Conservation (phyloP, 2,329 filamentous ascomycete genomes). For the Pezizomycotina sp. region DNA sequence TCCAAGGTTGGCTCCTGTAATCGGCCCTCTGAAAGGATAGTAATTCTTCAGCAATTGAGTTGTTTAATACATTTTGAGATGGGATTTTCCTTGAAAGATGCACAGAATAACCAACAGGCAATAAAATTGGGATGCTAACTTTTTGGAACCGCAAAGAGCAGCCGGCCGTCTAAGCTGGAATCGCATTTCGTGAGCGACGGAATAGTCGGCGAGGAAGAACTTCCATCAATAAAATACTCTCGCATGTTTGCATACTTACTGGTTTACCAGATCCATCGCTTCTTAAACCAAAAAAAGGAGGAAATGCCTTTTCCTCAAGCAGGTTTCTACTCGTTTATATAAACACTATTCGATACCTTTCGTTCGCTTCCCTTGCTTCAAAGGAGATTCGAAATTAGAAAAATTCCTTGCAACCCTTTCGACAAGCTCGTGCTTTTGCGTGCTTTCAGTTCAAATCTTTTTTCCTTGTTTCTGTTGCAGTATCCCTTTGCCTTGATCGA, state of each 20-base stretch:
- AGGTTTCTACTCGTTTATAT: too few relatives aligned
- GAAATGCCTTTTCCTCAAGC: too few relatives aligned
- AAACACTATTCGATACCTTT: too few relatives aligned
- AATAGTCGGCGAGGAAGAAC: slow-evolving; percentile 35
- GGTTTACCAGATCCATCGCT: slow-evolving; percentile 46
- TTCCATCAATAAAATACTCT: slow-evolving; percentile 8
- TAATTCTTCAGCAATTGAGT: slow-evolving; percentile 21
- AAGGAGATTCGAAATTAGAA: too few relatives aligned
- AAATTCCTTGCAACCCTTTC: too few relatives aligned
- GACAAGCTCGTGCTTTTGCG: too few relatives aligned
- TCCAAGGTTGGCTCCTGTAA: slow-evolving; percentile 77
- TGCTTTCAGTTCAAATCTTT: too few relatives aligned
- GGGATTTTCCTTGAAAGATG: slow-evolving; percentile 12
- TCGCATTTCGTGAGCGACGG: slow-evolving; percentile 29
- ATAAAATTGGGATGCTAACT: slow-evolving; percentile 44
- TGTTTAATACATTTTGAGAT: slow-evolving; percentile 19
- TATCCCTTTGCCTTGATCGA: too few relatives aligned
- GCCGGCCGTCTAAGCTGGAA: slow-evolving; percentile 57
- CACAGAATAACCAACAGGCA: slow-evolving; percentile 16
- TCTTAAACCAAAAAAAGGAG: too few relatives aligned
- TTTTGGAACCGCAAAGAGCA: slow-evolving; percentile 96
- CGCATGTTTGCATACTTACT: slow-evolving; percentile 32
- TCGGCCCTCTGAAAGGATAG: slow-evolving; percentile 55
- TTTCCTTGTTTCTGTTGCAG: too few relatives aligned
- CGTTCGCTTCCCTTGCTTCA: too few relatives aligned